Base-by-base conservation (phyloP, 257 asterid species). In the Fraxinus pennsylvanica region DNA sequence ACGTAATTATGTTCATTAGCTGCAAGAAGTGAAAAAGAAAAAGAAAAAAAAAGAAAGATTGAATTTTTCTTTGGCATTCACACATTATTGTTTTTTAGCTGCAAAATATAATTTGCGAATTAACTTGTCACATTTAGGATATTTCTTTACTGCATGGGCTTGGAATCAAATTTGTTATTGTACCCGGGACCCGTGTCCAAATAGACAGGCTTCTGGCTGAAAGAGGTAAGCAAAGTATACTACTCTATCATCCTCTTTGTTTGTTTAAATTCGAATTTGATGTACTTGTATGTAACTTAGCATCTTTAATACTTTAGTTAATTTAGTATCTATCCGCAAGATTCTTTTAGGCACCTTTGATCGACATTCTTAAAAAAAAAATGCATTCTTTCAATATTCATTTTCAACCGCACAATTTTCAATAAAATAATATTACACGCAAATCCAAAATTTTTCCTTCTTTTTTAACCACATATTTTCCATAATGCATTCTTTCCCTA, bases 111-210 rank as follows among this genome's bases (percentile, higher is more conserved):
- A 61, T 61, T 59, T 59, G 14, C 27, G 32, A 10, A 59, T 59
- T 61, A 61, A 61, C 68, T 22, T 59, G 67, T 61, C 68, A 21
- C 15, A 74, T 82, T 82, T 80, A 96, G 98, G 99, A 96, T 81
- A 92, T 96, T 39, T 92, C 99, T 77, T 88, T 93, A 6, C 96
- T 96, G 80, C 99, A 90, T 85, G 97, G 96, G 32, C 83, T 93
- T 71, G 99, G 99, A 80, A 91, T 96, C 88, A 96, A 92, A 77
- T 92, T 96, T 84, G 97, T 96, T 84, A 93, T 96, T 69, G 98
- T 96, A 73, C 97, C 97, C 0, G 99, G 99, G 73, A 89, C 98
- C 13, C 99, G 91, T 78, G 99, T 91, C 35, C 98, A 90, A 86
- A 96, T 96, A 65, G 97, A 96, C 84, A 77, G 85, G 85, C 94